These are phyloP conservation scores for Aspergillus sp. DNA, from an alignment of 2,329 filamentous ascomycete species.

Conservation along the genomic window DNA sequence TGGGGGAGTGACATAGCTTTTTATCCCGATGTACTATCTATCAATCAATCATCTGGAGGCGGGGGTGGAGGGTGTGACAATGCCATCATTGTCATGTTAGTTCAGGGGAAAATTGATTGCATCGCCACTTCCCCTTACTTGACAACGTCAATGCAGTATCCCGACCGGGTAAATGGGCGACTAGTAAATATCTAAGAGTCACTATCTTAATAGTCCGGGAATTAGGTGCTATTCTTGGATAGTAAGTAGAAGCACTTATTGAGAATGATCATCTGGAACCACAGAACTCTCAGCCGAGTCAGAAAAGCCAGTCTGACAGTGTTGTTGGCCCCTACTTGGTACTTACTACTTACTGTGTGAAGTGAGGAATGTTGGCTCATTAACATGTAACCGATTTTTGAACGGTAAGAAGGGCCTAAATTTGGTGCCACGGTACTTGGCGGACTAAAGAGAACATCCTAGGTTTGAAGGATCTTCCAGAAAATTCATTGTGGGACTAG, in stretches of 20 bases:
- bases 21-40: not conserved
- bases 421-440: not conserved
- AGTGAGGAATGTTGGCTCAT: not conserved
- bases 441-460: not conserved
- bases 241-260: not conserved
- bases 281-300: not conserved
- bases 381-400: not conserved
- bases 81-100: not conserved
- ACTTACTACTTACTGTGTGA: not conserved
- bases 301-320: not conserved
- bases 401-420: not conserved
- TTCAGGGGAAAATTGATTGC: not conserved
- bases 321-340: not conserved
- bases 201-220: not conserved
- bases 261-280: not conserved
- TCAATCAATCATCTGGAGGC: not conserved
- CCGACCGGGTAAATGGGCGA: not conserved
- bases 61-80: not conserved
- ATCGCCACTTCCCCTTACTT: not conserved
- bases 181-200: not conserved
- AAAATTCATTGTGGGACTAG: conserved; percentile 1
- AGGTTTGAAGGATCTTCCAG: not conserved
- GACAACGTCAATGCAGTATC: not conserved
- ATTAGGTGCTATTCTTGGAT: not conserved
- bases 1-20: too few relatives aligned